Percentiles rank a stretch among this genome's conserved stretches.
These are phyloP conservation scores for Aureobasidium vineae DNA, from an alignment of 2,329 filamentous ascomycete genomes.

Conservation along the genomic window DNA sequence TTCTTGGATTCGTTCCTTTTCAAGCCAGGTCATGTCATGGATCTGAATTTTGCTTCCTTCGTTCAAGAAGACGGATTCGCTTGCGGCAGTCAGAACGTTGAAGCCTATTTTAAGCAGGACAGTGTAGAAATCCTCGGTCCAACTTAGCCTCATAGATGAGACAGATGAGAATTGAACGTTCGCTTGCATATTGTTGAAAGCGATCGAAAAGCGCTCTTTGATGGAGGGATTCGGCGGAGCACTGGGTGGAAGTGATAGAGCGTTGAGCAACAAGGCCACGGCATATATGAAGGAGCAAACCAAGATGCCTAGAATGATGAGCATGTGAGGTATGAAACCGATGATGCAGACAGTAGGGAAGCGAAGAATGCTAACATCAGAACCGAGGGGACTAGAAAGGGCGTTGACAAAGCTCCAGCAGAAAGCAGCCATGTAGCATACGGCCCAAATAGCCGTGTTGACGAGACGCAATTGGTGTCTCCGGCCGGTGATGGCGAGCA, in stretches of 20 bases:
- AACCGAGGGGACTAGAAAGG: conserved; percentile 46
- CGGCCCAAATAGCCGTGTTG: conserved; percentile 84
- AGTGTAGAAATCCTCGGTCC: conserved; percentile 95
- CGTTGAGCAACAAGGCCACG: conserved; percentile 72
- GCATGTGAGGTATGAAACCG: conserved; percentile 89
- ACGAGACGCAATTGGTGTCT: conserved; percentile 77
- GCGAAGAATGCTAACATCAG: conserved; percentile 67
- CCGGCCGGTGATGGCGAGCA: conserved; percentile 75
- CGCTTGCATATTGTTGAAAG: conserved; percentile 88
- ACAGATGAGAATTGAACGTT: conserved; percentile 74
- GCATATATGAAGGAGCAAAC: conserved; percentile 75
- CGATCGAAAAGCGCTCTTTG: conserved; percentile 62
- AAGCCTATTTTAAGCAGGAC: conserved; percentile 84
- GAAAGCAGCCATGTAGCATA: conserved; percentile 86
- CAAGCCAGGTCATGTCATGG: conserved; percentile 80
- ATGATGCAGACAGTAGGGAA: conserved; percentile 95
- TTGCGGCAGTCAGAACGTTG: conserved; percentile 84
- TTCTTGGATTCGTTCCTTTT: conserved; percentile 79
- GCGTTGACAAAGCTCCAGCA: conserved; percentile 65
- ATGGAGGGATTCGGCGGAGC: conserved; percentile 48
- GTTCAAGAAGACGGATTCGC: conserved; percentile 92
- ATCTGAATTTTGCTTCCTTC: conserved; percentile 77
- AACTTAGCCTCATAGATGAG: conserved; percentile 68
- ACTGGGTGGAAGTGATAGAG: conserved; percentile 61
- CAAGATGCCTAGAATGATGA: conserved; percentile 76